Evolutionary conservation across 1,139 yeast species (phyloP), one percentile per base, ranked within the genome.

Genomic region (Debaryomycetaceae sp.): DNA sequence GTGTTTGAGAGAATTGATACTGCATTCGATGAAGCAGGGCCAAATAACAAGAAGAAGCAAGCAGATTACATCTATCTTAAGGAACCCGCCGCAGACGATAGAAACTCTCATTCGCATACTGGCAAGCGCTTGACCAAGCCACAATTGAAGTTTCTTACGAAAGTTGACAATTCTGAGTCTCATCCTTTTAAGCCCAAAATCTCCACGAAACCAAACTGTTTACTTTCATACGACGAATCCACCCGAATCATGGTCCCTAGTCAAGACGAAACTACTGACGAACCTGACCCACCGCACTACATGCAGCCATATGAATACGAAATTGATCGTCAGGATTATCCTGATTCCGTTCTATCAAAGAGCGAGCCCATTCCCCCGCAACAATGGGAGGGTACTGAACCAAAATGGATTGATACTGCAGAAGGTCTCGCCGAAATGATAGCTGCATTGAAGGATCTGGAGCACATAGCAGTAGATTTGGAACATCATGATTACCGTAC

Each of bases 401-500:
- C 93, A 3, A 74, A 68, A 1, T 89, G 93, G 87, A 87, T 95
- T 1, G 90, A 86, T 50, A 75, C 76, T 1, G 66, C 68, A 1
- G 82, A 76, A 14, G 68, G 70, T 34, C 63, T 93, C 35, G 56
- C 67, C 0, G 61, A 60, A 5, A 80, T 95, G 86, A 56, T 89
- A 1, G 58, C 66, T 0, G 77, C 72, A 9, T 70, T 95, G 42
- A 62, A 65, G 40, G 57, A 61, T 1, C 75, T 75, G 49, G 65
- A 72, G 1, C 96, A 82, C 50, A 79, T 95, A 37, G 99, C 99
- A 0, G 85, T 95, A n/a, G 99, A 95, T 73, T 77, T 95, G 52
- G 99, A 95, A 60, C 99, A 95, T 64, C 99, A 95, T 60, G 98
- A 91, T 58, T 87, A 80, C 60, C 76, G 98, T 63, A 77, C 97